Conservation (phyloP, 2,329 filamentous ascomycete genomes). For the Ophiostoma populinum region DNA sequence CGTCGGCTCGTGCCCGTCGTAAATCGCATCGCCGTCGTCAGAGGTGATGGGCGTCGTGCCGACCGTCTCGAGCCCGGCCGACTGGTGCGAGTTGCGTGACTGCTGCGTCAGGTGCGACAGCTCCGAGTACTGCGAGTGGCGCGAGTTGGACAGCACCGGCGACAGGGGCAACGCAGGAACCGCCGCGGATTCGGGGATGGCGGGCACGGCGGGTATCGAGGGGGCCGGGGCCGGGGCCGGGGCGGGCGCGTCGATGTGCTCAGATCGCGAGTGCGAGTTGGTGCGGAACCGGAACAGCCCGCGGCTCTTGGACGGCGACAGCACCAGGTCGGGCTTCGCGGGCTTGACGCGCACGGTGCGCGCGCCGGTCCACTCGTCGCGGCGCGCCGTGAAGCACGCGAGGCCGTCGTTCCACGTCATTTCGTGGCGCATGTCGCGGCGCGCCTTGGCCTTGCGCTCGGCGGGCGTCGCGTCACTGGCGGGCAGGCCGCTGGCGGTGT, state of each 20-base stretch:
- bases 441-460: conserved; percentile 36
- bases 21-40: conserved; percentile 15
- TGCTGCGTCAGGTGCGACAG: conserved; percentile 10
- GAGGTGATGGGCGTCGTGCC: conserved; percentile 25
- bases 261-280: conserved; percentile 17
- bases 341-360: conserved; percentile 37
- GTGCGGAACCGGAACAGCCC: conserved; percentile 32
- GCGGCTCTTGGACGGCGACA: conserved; percentile 28
- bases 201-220: not conserved
- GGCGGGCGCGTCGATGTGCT: not conserved
- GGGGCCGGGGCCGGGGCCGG: not conserved
- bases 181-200: not conserved
- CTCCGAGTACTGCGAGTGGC: conserved; percentile 13
- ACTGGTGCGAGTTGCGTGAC: conserved; percentile 10
- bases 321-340: conserved; percentile 20
- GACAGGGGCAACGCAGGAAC: conserved; percentile 11
- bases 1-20: conserved; percentile 10
- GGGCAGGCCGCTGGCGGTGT: conserved; percentile 26
- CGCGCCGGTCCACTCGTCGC: conserved; percentile 77
- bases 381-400: conserved; percentile 57
- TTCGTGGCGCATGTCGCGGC: conserved; percentile 43
- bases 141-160: conserved; percentile 14
- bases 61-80: conserved; percentile 15
- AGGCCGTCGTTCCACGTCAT: conserved; percentile 67
- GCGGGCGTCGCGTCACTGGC: conserved; percentile 23